Percentiles rank a stretch among this genome's conserved stretches.
Evolutionary conservation across 176 grass and related monocot genomes (phyloP).

Genomic region (Oropetium thomaeum): DNA sequence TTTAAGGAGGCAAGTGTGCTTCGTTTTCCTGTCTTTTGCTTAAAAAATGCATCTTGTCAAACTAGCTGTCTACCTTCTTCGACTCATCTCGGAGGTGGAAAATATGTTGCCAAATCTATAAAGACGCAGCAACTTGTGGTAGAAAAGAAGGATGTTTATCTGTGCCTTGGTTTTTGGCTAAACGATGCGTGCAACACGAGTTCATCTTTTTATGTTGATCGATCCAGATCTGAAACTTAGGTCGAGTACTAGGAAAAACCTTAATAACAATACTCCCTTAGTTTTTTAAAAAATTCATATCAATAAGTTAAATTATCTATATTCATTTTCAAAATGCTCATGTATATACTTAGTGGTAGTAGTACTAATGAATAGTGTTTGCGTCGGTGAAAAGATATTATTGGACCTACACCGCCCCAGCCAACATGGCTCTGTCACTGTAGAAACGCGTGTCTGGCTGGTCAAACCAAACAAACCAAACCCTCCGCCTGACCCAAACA

Average conservation of each 20-base stretch:
- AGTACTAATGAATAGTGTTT: too few species aligned
- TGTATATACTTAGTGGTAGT: too few species aligned
- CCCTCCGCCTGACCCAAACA: conserved; percentile 15
- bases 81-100: background rate
- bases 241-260: too few species aligned
- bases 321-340: too few species aligned
- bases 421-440: background rate
- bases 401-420: background rate
- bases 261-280: too few species aligned
- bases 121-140: background rate
- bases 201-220: background rate
- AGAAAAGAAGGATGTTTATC: background rate
- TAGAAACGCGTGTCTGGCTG: background rate
- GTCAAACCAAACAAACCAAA: conserved; percentile 13
- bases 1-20: conserved; percentile 34
- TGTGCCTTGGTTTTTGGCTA: background rate
- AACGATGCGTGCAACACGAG: conserved; percentile 10
- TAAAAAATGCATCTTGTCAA: conserved; percentile 1
- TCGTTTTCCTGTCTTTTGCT: background rate
- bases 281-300: too few species aligned
- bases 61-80: background rate
- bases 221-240: too few species aligned
- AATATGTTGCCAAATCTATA: background rate
- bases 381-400: too few species aligned
- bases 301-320: too few species aligned